These are phyloP conservation scores for Globisporangium parvum DNA, from an alignment of 352 stramenopile genomes.

Conservation along the genomic window DNA sequence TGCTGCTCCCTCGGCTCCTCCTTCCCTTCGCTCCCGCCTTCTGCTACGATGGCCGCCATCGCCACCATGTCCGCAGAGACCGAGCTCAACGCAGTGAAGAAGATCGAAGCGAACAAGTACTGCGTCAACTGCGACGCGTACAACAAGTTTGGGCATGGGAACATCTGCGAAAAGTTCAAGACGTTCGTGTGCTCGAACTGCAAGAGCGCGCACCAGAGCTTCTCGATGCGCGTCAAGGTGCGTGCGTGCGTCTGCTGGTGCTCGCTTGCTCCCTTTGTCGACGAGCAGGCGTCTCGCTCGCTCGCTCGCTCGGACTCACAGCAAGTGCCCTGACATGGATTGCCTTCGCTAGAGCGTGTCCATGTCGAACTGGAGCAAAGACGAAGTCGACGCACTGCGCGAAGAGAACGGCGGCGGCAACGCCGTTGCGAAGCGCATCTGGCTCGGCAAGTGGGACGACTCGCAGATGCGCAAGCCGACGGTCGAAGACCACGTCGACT, in stretches of 20 bases:
- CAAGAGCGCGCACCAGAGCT: slow-evolving; percentile 94
- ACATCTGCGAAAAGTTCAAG: slow-evolving; percentile 90
- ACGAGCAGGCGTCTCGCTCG: too few relatives aligned
- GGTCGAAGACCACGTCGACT: slow-evolving; percentile 71
- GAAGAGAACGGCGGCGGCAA: slow-evolving; percentile 49
- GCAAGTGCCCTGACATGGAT: too few relatives aligned
- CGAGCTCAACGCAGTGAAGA: slow-evolving; percentile 77
- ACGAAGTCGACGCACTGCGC: slow-evolving; percentile 87
- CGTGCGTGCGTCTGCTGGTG: neutral
- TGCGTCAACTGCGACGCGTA: slow-evolving; percentile 83
- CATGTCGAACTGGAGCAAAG: slow-evolving; percentile 92
- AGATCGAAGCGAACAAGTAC: slow-evolving; percentile 77
- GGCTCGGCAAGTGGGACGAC: slow-evolving; percentile 35
- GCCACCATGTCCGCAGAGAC: slow-evolving; percentile 35
- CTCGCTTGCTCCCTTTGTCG: neutral
- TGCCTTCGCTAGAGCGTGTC: slow-evolving; percentile 88
- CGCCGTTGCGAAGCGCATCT: slow-evolving; percentile 17
- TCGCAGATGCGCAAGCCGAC: slow-evolving; percentile 57
- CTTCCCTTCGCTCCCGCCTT: neutral
- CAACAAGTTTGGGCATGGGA: slow-evolving; percentile 90
- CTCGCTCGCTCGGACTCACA: too few relatives aligned
- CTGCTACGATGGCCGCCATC: too few relatives aligned
- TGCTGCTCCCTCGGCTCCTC: neutral
- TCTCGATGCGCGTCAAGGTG: slow-evolving; percentile 92
- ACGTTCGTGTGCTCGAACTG: slow-evolving; percentile 94